Base-by-base conservation (phyloP, 202 grass and related monocot genomes). In the Hordeum pubiflorum region DNA sequence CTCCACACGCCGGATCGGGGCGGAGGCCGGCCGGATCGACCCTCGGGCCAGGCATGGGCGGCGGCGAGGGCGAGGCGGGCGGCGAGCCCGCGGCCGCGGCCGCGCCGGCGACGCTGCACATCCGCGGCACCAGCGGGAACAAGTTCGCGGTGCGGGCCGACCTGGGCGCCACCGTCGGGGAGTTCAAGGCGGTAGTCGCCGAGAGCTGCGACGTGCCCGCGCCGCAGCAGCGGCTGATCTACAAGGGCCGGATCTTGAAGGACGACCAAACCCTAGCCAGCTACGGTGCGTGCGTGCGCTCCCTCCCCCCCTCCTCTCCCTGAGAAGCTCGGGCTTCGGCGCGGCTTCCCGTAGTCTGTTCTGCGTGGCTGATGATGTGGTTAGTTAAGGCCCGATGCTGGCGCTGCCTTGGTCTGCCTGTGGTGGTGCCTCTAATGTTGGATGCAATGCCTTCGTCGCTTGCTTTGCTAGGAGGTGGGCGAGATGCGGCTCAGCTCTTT, bases 241-340 rank as follows among this genome's bases (percentile, higher is more conserved):
- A 94, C 69, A 94, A 91, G 63, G 92, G 92, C 54, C 83, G 89
- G 89, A 91, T 94, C 87, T 85, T 94, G 22, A 94, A 89, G 81
- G 89, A 94, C 78, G 92, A 94, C 20, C 89, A 94, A 72, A 94
- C 92, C 44, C 87, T 94, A 70, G 73, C 90, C 64, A 89, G 90
- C 77, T 91, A 91, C 41, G 90, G 92, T 94, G 57, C 12, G 72
- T 76, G 44, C 17, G 6, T 8, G 50, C 0, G 6, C 50, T 3
- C 17, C 50, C 63, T 0, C 2, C 3, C 2, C 21, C 31, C 15
- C 3, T 32, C 15, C 3, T 32, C 31, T 10, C 22, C 6, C 10
- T 29, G 5, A 20, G n/a, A 21, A n/a, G 12, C 36, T 76, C 10
- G 18, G 15, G n/a, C 9, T 39, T 77, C 9, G 10, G 56, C 2